These are phyloP conservation scores for Spergularia bocconei DNA, from an alignment of 148 eudicot genomes.

Conservation along the genomic window DNA sequence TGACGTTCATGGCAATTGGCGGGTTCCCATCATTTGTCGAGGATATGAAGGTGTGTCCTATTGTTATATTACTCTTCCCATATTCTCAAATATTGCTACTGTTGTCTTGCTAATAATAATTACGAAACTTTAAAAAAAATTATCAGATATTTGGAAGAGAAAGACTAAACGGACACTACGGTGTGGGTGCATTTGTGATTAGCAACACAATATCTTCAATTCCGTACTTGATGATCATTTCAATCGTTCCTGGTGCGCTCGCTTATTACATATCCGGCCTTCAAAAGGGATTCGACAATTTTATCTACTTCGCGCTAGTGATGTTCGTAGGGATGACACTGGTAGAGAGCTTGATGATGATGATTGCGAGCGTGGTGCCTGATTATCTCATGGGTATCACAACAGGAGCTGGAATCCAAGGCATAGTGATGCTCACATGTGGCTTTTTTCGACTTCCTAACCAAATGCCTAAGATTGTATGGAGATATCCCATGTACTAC, in stretches of 20 bases:
- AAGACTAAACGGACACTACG: slow-evolving; percentile 58
- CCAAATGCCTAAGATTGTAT: slow-evolving; percentile 33
- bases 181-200: slow-evolving; percentile 35
- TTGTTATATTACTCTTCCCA: not conserved
- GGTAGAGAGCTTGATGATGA: slow-evolving; percentile 68
- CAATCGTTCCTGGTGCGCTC: slow-evolving; percentile 47
- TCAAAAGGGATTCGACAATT: slow-evolving; percentile 31
- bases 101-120: too few species aligned
- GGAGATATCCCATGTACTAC: slow-evolving; percentile 47
- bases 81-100: too few species aligned
- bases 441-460: slow-evolving; percentile 46
- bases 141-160: slow-evolving; percentile 45
- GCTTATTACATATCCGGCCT: slow-evolving; percentile 46
- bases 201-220: slow-evolving; percentile 49
- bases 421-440: slow-evolving; percentile 29
- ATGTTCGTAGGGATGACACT: slow-evolving; percentile 39
- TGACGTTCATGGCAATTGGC: slow-evolving; percentile 73
- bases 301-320: slow-evolving; percentile 28
- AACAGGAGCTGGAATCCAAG: slow-evolving; percentile 54
- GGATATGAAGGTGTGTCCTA: slow-evolving; percentile 41
- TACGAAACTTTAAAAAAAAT: too few species aligned
- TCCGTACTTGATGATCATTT: slow-evolving; percentile 40
- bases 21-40: slow-evolving; percentile 84
- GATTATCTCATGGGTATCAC: slow-evolving; percentile 55
- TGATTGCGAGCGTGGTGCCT: slow-evolving; percentile 51